Percentiles rank a stretch among this genome's conserved stretches.
phyloP scores from a whole-genome alignment of 1,284 basidiomycete species.

The Naganishia liquefaciens region DNA sequence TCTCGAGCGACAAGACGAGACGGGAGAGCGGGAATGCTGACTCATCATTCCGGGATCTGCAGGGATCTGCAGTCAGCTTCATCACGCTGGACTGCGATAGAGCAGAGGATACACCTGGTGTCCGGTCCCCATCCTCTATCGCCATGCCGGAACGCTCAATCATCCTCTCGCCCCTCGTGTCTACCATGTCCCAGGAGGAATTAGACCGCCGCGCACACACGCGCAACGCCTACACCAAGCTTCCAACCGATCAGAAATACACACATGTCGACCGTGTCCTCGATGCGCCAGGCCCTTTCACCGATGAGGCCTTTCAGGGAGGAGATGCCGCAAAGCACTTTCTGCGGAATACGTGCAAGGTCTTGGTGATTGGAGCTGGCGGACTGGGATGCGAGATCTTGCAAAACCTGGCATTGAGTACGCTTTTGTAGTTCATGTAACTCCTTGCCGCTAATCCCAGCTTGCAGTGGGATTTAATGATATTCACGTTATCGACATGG shows the following conservation, averaged over 20 bases:
- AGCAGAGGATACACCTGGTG: too few relatives aligned
- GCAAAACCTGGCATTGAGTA: conserved; percentile 78
- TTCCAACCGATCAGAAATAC: conserved; percentile 34
- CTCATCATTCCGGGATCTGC: not conserved
- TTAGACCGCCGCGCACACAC: conserved; percentile 3
- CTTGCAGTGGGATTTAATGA: conserved; percentile 82
- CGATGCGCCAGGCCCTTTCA: conserved; percentile 50
- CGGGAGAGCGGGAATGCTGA: conserved; percentile 4
- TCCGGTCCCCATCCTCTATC: not conserved
- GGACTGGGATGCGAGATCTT: conserved; percentile 94
- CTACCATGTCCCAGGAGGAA: conserved; percentile 9
- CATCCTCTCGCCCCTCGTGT: conserved; percentile 6
- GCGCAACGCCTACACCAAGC: conserved; percentile 19
- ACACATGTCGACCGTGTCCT: conserved; percentile 46
- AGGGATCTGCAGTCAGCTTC: not conserved
- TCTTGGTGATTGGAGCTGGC: conserved; percentile 95
- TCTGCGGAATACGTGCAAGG: conserved; percentile 78
- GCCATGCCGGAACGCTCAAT: conserved; percentile 13
- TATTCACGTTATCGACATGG: conserved; percentile 99
- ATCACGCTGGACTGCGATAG: not conserved
- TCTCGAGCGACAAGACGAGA: not conserved
- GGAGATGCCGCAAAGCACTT: conserved; percentile 70
- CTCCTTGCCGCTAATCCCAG: conserved; percentile 16
- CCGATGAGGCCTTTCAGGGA: conserved; percentile 44
- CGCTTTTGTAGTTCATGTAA: conserved; percentile 31